Base-by-base conservation (phyloP, 768 basidiomycete genomes). In the Gymnopilus dilepis region DNA sequence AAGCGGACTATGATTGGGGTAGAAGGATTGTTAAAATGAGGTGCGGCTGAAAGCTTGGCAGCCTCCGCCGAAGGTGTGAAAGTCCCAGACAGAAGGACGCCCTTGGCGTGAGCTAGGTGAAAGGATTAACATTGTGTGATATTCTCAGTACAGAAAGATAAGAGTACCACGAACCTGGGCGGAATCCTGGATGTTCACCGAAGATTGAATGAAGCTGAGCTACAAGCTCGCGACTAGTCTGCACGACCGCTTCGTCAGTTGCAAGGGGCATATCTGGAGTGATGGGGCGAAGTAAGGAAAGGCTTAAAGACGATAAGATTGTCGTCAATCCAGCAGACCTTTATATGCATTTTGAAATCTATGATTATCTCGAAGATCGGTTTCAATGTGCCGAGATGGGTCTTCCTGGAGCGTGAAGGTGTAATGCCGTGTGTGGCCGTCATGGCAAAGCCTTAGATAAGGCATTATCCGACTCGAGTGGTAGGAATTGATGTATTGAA, bases 151-250 rank as follows among this genome's bases (percentile, higher is more conserved):
- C n/a, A n/a, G n/a, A n/a, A n/a, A 4, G 11, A 26, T 6, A 15
- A 31, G 13, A 43, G 6, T 41, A n/a, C n/a, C 7, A 51, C 65
- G 37, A 13, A 58, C 65, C 65, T 17, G 65, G 62, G 13, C 65
- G 61, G 37, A 66, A 55, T 15, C 65, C 65, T 12, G 65, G 59
- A 38, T 66, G 65, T 47, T 60, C 58, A 33, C 65, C 65, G 38
- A 66, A 66, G 15, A 66, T 41, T 17, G 58, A 56, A 21, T 66
- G 65, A 1, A 66, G 56, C n/a, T 66, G 61, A 6, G 55, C 59
- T 13, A 66, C 65, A 13, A 66, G 38, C 15, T 57, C 65, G 17
- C 61, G 55, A 15, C 61, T 59, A 2, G 65, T 66, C 7, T 59
- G 58, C 21, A 66, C 57, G 17, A 66, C 47, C 7, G 45, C 47